A percentile compares a stretch with the other conserved stretches of the same genome.
Evolutionary conservation across 1,139 yeast species (phyloP).

Genomic region (Yamadazyma atmosphaerica): DNA sequence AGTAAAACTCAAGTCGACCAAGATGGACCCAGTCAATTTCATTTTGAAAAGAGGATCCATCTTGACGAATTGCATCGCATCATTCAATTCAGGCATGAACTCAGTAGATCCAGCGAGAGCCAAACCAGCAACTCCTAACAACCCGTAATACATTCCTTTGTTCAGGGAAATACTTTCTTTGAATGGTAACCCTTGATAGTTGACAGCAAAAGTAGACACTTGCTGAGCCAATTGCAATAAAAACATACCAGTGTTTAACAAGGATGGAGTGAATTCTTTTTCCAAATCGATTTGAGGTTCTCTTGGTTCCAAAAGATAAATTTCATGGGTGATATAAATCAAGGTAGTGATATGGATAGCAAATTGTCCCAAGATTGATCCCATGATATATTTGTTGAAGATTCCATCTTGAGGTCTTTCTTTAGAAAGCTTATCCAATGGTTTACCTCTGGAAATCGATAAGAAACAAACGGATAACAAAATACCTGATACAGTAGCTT

Average conservation of each 20-base stretch:
- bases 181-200: conserved; percentile 96
- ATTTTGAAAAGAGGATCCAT: conserved; percentile 75
- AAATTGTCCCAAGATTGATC: conserved; percentile 94
- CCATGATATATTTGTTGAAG: conserved; percentile 93
- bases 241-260: conserved; percentile 94
- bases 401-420: conserved; percentile 98
- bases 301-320: conserved; percentile 87
- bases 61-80: conserved; percentile 87
- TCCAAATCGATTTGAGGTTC: conserved; percentile 87
- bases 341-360: conserved; percentile 85
- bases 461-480: conserved; percentile 91
- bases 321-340: conserved; percentile 79
- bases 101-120: conserved; percentile 94
- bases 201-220: conserved; percentile 96
- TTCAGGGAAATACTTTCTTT: conserved; percentile 88
- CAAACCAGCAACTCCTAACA: conserved; percentile 84
- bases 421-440: conserved; percentile 83
- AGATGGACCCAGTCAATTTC: conserved; percentile 71
- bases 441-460: conserved; percentile 92
- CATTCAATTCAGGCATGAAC: conserved; percentile 90
- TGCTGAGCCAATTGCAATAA: conserved; percentile 93
- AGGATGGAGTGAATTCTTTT: conserved; percentile 82
- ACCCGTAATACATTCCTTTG: conserved; percentile 96
- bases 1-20: conserved; percentile 74
- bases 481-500: conserved; percentile 90